Evolutionary conservation across 495 filamentous ascomycete genomes (phyloP), one percentile per base, ranked within the genome.

Genomic region (Talaromyces liani): DNA sequence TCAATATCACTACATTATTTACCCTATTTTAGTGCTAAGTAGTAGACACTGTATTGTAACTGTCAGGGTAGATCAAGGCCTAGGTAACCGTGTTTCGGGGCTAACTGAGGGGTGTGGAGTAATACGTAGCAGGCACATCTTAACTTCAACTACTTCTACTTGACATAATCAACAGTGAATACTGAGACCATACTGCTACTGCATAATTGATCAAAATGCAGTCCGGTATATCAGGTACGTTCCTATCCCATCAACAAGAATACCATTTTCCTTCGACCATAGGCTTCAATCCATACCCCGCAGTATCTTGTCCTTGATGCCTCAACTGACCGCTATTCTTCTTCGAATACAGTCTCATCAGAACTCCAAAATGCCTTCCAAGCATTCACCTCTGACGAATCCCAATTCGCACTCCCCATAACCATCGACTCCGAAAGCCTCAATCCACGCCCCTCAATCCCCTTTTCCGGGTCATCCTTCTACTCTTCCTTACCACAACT

Each of bases 301-400:
- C n/a, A n/a, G n/a, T n/a, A n/a, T n/a, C n/a, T n/a, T n/a, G n/a
- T n/a, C n/a, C n/a, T n/a, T n/a, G n/a, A n/a, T n/a, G n/a, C n/a
- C n/a, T n/a, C n/a, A 22, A 58, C 56, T 58, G 31, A 58, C 56
- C 56, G 31, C 56, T 2, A 36, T 55, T 55, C 24, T 55, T 56
- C 6, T 29, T 29, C 2, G 41, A 53, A 24, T 58, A 60, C 72
- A 93, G 93, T 91, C 69, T 96, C 94, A 63, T 73, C 85, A 72
- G 92, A 96, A 79, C 91, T 98, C 64, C 87, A 90, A 70, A 76
- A 86, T 72, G 82, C 91, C 66, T 97, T 98, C 84, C 84, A 84
- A 77, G 72, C 75, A 53, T 87, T 97, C 71, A 81, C 90, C 69
- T 77, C 84, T 61, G 81, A 83, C 67, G 65, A 79, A 67, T 77